Base-by-base conservation (phyloP, 768 basidiomycete genomes). In the Lactarius quietus region DNA sequence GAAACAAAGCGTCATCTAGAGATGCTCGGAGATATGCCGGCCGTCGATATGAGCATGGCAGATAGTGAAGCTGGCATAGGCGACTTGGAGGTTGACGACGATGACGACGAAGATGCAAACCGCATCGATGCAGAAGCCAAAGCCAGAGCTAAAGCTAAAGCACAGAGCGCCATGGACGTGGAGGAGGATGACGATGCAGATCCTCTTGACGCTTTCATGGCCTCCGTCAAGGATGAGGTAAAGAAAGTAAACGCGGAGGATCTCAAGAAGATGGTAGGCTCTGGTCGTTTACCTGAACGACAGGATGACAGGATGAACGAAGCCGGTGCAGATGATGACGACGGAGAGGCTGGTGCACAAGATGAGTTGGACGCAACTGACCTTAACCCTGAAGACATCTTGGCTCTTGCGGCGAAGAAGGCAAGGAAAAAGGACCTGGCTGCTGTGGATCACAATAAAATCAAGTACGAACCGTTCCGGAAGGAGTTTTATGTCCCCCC, bases 161-260 rank as follows among this genome's bases (percentile, higher is more conserved):
- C 82, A 65, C 81, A 85, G 39, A 73, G 71, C 63, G 75, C 83
- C 26, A 89, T 91, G 88, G 89, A 84, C 29, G 85, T 90, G 59
- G 93, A 92, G 10, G 88, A 90, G 9, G 93, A 98, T 28, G 69
- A 70, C 18, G 92, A 92, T 15, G 71, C 88, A 4, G 97, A 99
- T 74, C 95, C 95, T 51, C 80, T 99, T 51, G 97, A 99, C 72
- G 95, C 95, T 7, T 99, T 92, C 80, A 99, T 99, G 97, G 88
- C 80, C 65, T 84, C 81, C 60, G 93, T 97, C 39, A 90, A 88
- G 69, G 84, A 88, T 72, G 90, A 95, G 72, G 95, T 97, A 43
- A 88, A 84, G 73, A 94, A 93, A 74, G 95, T 98, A 64, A 90
- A 98, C 72, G 75, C 88, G 69, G 90, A 92, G 74, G 97, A 99